These are phyloP conservation scores for Basipetospora chlamydospora DNA, from an alignment of 2,329 filamentous ascomycete species.

Conservation along the genomic window DNA sequence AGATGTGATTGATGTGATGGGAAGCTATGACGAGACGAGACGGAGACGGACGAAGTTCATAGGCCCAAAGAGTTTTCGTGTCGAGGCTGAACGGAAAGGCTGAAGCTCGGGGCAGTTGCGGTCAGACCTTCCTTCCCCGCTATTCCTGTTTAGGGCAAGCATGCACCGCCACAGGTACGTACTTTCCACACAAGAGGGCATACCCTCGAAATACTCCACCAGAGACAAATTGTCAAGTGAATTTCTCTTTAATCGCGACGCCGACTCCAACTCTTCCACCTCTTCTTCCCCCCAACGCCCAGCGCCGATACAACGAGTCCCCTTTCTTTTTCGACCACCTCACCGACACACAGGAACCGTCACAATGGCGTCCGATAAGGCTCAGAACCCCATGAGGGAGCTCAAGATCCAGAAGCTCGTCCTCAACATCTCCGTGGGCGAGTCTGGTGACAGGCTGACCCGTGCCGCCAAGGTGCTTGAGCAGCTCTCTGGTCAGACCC, in stretches of 20 bases:
- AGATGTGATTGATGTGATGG: neutral
- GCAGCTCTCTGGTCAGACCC: constrained; percentile 98
- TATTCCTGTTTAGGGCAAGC: too few species aligned
- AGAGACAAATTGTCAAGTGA: too few species aligned
- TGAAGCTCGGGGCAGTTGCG: constrained; percentile 1
- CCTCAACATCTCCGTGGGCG: constrained; percentile 98
- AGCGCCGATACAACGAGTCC: too few species aligned
- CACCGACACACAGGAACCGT: constrained; percentile 7
- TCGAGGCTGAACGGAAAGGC: constrained; percentile 5
- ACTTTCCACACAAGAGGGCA: constrained; percentile 4
- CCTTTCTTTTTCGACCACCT: constrained; percentile 6
- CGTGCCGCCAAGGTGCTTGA: constrained; percentile 99
- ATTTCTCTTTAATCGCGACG: too few species aligned
- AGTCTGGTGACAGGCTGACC: constrained; percentile 99
- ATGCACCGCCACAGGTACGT: too few species aligned
- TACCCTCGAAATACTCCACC: too few species aligned
- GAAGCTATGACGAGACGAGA: too few species aligned
- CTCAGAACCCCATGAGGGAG: constrained; percentile 98
- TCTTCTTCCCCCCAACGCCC: neutral
- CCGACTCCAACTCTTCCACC: neutral
- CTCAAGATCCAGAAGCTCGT: constrained; percentile 99
- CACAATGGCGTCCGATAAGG: constrained; percentile 57
- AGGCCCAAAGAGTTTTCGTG: constrained; percentile 5
- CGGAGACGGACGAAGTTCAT: too few species aligned
- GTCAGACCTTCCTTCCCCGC: too few species aligned